Conservation (phyloP, 768 basidiomycete genomes). For the Pisolithus orientalis region DNA sequence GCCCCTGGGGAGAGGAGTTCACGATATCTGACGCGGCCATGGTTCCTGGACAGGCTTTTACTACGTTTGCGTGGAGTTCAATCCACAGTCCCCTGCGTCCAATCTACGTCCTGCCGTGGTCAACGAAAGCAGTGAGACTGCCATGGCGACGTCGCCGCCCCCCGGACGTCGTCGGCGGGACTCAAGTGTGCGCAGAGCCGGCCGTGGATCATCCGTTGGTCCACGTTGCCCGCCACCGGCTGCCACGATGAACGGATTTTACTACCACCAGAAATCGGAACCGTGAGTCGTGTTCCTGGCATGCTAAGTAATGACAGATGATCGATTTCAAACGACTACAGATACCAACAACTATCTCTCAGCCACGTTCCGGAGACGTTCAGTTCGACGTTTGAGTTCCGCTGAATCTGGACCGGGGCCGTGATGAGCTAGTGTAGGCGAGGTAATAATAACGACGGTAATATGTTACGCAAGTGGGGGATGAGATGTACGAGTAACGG, state of each 20-base stretch:
- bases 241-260: conserved; percentile 85
- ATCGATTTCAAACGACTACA: conserved; percentile 23
- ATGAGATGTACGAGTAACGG: too few relatives aligned
- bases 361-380: conserved; percentile 69
- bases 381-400: conserved; percentile 82
- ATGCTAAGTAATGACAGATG: neutral
- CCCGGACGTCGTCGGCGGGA: conserved; percentile 33
- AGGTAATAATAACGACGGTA: neutral
- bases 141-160: conserved; percentile 28
- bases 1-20: too few relatives aligned
- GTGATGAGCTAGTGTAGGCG: neutral
- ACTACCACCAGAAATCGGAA: conserved; percentile 90
- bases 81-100: conserved; percentile 46
- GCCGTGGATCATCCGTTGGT: conserved; percentile 44
- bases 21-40: conserved; percentile 13
- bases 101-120: conserved; percentile 26
- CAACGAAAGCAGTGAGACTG: conserved; percentile 24
- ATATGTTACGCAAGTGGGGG: neutral
- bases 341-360: conserved; percentile 87
- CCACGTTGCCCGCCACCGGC: conserved; percentile 41
- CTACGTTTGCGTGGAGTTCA: conserved; percentile 92
- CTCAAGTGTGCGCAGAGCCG: conserved; percentile 39
- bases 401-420: conserved; percentile 35
- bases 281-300: conserved; percentile 54
- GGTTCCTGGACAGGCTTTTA: conserved; percentile 64